phyloP scores from a whole-genome alignment of 768 basidiomycete genomes.

The Kwoniella dendrophila region DNA sequence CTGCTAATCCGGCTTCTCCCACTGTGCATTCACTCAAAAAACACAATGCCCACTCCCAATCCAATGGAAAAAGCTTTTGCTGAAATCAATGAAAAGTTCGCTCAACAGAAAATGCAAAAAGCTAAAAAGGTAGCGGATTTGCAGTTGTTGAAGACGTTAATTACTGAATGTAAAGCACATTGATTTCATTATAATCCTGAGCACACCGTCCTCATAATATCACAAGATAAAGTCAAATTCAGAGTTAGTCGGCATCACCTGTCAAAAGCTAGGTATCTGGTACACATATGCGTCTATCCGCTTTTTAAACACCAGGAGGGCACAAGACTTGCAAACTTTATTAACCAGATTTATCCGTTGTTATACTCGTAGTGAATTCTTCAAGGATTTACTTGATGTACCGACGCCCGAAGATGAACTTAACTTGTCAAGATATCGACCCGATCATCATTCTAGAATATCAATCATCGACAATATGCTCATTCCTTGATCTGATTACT shows the following conservation, averaged over 20 bases:
- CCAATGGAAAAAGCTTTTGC: too few species aligned
- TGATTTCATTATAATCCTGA: background rate
- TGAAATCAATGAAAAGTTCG: too few species aligned
- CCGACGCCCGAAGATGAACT: background rate
- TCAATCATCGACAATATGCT: background rate
- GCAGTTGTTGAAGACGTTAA: background rate
- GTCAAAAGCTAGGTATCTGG: background rate
- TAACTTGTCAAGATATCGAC: background rate
- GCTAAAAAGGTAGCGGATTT: too few species aligned
- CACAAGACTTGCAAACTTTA: background rate
- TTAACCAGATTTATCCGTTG: background rate
- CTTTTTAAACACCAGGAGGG: background rate
- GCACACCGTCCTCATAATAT: background rate
- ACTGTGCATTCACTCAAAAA: too few species aligned
- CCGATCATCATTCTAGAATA: background rate
- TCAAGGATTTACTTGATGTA: background rate
- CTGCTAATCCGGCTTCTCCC: too few species aligned
- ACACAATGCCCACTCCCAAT: too few species aligned
- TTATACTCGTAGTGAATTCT: conserved; percentile 13
- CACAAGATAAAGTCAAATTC: conserved; percentile 6
- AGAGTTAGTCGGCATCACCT: background rate
- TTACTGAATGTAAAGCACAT: background rate
- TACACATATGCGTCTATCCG: background rate
- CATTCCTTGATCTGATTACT: background rate
- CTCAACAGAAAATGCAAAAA: too few species aligned